phyloP scores from a whole-genome alignment of 2,329 filamentous ascomycete species.

The Monilinia fructicola region DNA sequence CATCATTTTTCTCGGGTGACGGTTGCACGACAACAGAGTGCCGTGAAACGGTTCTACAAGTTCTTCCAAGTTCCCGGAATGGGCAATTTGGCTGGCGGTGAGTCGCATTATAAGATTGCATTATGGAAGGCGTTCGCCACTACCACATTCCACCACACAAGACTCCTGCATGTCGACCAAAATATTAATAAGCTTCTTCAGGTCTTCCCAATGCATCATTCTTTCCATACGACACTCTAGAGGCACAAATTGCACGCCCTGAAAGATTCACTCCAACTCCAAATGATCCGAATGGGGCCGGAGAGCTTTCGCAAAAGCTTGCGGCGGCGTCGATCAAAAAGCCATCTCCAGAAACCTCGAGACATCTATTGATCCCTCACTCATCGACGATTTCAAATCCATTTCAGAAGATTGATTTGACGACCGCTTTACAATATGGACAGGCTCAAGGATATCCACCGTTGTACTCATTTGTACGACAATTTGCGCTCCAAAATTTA shows the following conservation, averaged over 20 bases:
- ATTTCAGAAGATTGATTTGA: conserved; percentile 72
- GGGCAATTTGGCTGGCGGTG: conserved; percentile 62
- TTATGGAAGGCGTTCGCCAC: conserved; percentile 2
- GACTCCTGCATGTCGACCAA: conserved; percentile 8
- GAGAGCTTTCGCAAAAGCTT: conserved; percentile 41
- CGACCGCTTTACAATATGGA: conserved; percentile 83
- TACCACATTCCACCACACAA: not conserved
- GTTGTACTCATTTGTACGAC: conserved; percentile 72
- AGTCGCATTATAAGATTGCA: conserved; percentile 33
- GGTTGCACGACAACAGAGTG: conserved; percentile 61
- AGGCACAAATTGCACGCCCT: conserved; percentile 74
- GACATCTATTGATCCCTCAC: conserved; percentile 71
- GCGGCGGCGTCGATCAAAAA: conserved; percentile 39
- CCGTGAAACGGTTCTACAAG: conserved; percentile 81
- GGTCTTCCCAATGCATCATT: conserved; percentile 77
- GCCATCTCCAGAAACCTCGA: conserved; percentile 31
- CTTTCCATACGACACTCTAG: conserved; percentile 89
- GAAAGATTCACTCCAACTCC: conserved; percentile 71
- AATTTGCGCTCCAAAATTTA: conserved; percentile 73
- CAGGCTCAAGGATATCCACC: conserved; percentile 79
- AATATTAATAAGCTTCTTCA: conserved; percentile 26
- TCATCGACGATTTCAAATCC: conserved; percentile 57
- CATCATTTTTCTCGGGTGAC: conserved; percentile 75
- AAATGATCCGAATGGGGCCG: conserved; percentile 50
- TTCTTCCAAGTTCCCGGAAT: conserved; percentile 70